Base-by-base conservation (phyloP, 305 asterid species). In the Rubia tinctorum region DNA sequence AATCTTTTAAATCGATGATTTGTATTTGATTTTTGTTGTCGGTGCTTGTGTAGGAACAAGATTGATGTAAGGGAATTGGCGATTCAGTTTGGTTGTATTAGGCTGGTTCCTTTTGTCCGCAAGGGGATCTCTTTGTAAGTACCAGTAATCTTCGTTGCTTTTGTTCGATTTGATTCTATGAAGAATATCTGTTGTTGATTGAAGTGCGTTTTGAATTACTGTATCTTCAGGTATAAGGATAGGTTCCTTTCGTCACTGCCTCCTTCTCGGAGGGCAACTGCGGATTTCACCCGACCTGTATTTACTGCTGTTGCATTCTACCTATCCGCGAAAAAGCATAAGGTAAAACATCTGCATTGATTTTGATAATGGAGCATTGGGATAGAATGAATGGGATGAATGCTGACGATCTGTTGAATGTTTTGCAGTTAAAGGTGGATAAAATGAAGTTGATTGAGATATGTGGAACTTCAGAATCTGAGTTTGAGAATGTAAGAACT, bases 391-490 rank as follows among this genome's bases (percentile, higher is more conserved):
- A 22, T 42, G 43, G 17, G n/a, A 12, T 30, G 25, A 13, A 55
- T 11, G n/a, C 8, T 30, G 40, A 8, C 56, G 17, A 30, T 27
- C 42, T 22, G 0, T 70, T 79, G 72, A 18, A 17, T 10, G 39
- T 65, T 81, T 74, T 83, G 78, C 86, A 95, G 99, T 88, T 95
- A 73, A 95, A 90, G 85, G 96, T 85, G 23, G 99, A 92, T 74
- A 95, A 87, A 76, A 69, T 77, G 61, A 95, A 88, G 94, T 77
- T 95, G 71, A 86, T 92, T 51, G 98, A 90, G 78, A 83, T 95
- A 66, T 91, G 97, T 40, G 99, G 98, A 55, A 86, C 96, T 73
- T 87, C 98, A 51, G 99, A 95, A 77, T 82, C 97, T 27, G 99
- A 89, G 78, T 95, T 90, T 79, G 68, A 96, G 51, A 87, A 74